Evolutionary conservation across 331 rosid species (phyloP).

Genomic region (Pyrus hybrid): DNA sequence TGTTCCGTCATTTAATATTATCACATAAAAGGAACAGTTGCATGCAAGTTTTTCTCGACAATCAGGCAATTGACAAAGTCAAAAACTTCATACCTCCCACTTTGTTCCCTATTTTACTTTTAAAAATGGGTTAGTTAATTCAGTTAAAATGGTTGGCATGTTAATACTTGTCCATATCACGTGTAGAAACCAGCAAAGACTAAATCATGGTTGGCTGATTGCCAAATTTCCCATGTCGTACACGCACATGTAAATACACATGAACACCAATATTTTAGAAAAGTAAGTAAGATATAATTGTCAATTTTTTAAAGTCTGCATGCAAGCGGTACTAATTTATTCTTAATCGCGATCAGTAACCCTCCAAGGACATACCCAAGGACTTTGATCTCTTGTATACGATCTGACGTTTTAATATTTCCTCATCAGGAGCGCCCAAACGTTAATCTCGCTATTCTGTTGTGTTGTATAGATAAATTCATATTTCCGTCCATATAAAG

Average conservation of each 20-base stretch:
- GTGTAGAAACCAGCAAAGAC: conserved; percentile 9
- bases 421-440: not conserved
- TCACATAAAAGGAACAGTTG: too few relatives aligned
- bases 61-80: too few relatives aligned
- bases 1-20: too few relatives aligned
- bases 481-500: not conserved
- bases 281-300: not conserved
- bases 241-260: not conserved
- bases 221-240: not conserved
- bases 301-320: not conserved
- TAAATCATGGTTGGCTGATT: not conserved
- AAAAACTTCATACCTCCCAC: not conserved
- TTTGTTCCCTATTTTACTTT: not conserved
- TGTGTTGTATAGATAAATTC: not conserved
- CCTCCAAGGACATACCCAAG: not conserved
- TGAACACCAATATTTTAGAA: not conserved
- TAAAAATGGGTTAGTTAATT: conserved; percentile 32
- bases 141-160: conserved; percentile 17
- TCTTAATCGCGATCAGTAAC: not conserved
- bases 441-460: too few relatives aligned
- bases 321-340: conserved; percentile 12
- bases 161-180: conserved; percentile 12
- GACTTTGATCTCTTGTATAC: not conserved
- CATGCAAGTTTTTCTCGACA: too few relatives aligned
- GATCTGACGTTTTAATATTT: conserved; percentile 1